phyloP scores from a whole-genome alignment of 139 green algal genomes.

The Chlamydomonas eustigma region DNA sequence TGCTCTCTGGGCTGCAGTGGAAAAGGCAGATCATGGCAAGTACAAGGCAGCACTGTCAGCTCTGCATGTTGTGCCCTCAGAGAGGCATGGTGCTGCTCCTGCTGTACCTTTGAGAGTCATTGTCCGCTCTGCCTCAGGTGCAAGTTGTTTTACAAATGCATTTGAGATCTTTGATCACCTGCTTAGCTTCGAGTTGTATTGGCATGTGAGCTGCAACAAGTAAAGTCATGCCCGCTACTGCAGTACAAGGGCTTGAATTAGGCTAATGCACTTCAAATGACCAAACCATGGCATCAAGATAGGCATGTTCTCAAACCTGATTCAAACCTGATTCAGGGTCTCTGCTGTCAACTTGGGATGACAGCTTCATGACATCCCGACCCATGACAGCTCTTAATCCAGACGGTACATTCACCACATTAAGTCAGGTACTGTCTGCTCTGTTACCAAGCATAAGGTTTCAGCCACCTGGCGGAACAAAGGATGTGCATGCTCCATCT shows the following conservation, averaged over 20 bases:
- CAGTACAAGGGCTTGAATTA: neutral
- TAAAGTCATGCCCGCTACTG: neutral
- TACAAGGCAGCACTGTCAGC: neutral
- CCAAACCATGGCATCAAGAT: neutral
- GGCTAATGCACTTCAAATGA: neutral
- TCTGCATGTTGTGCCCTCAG: neutral
- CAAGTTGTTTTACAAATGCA: no score
- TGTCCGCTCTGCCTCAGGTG: constrained; percentile 3
- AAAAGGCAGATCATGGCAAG: neutral
- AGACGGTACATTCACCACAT: constrained; percentile 24
- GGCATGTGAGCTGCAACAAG: neutral
- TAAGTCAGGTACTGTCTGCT: constrained; percentile 29
- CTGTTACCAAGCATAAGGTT: constrained; percentile 19
- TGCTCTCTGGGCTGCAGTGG: neutral
- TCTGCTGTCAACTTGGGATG: constrained; percentile 24
- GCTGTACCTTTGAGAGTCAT: neutral
- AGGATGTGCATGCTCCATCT: neutral
- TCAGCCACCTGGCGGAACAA: neutral
- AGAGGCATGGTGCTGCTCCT: neutral
- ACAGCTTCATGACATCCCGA: constrained; percentile 28
- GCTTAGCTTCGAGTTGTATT: no score
- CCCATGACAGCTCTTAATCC: constrained; percentile 15
- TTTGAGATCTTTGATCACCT: no score
- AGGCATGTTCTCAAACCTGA: neutral
- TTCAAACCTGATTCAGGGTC: neutral